Evolutionary conservation across 495 filamentous ascomycete species (phyloP).

Genomic region (Thermochaetoides thermophila): DNA sequence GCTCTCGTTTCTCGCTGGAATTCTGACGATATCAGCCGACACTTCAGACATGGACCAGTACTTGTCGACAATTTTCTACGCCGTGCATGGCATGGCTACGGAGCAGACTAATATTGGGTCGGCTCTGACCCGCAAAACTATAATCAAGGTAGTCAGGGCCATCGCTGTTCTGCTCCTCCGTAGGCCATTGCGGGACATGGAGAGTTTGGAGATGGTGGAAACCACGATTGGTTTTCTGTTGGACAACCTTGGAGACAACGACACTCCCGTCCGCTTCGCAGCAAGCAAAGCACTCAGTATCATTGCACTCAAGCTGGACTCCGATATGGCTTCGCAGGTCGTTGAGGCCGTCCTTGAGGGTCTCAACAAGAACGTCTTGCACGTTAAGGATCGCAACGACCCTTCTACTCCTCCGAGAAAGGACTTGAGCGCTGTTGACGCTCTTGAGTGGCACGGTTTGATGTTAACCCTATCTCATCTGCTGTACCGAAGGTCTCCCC

Average conservation of each 20-base stretch:
- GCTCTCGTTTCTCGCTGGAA: conserved; percentile 60
- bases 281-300: conserved; percentile 87
- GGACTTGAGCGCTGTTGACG: conserved; percentile 58
- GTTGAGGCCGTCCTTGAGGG: conserved; percentile 69
- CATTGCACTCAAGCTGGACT: conserved; percentile 60
- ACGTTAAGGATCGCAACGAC: conserved; percentile 25
- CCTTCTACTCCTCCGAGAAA: conserved; percentile 25
- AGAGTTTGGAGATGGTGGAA: conserved; percentile 46
- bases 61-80: conserved; percentile 30
- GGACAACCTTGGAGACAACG: conserved; percentile 56
- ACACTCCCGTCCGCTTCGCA: conserved; percentile 77
- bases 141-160: conserved; percentile 70
- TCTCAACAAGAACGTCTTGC: conserved; percentile 65
- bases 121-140: conserved; percentile 59
- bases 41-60: conserved; percentile 38
- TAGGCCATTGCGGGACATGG: conserved; percentile 23
- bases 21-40: conserved; percentile 39
- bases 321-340: conserved; percentile 68
- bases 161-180: conserved; percentile 48
- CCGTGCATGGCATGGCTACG: conserved; percentile 27
- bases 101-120: conserved; percentile 38
- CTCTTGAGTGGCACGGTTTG: conserved; percentile 81
- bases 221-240: conserved; percentile 60
- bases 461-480: conserved; percentile 77
- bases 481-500: conserved; percentile 62